These are phyloP conservation scores for Strobilomyces echinocephalus DNA, from an alignment of 768 basidiomycete species.

Conservation along the genomic window DNA sequence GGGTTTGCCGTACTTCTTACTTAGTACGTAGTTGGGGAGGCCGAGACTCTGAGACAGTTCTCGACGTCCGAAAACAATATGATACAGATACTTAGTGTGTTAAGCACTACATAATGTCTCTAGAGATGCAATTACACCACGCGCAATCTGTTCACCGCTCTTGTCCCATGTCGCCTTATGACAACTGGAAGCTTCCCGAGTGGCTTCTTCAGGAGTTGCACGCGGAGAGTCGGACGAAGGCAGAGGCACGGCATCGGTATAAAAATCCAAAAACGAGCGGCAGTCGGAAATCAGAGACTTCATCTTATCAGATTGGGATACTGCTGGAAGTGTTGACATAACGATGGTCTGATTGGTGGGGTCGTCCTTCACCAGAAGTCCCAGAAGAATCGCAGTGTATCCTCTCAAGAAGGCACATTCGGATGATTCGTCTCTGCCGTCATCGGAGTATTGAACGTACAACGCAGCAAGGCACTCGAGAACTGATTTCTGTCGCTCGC, in stretches of 20 bases:
- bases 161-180: slow-evolving; percentile 19
- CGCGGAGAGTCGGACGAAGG: slow-evolving; percentile 15
- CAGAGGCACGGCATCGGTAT: slow-evolving; percentile 31
- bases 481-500: slow-evolving; percentile 40
- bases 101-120: slow-evolving; percentile 25
- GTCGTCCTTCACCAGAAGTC: slow-evolving; percentile 38
- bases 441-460: slow-evolving; percentile 38
- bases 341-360: slow-evolving; percentile 31
- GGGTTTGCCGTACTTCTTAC: too few relatives aligned
- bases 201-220: slow-evolving; percentile 4
- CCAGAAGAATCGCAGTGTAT: slow-evolving; percentile 73
- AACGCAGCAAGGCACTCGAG: slow-evolving; percentile 49
- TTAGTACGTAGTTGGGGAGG: too few relatives aligned
- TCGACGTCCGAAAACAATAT: too few relatives aligned
- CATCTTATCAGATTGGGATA: slow-evolving; percentile 16
- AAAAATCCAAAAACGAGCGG: slow-evolving; percentile 39
- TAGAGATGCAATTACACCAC: slow-evolving; percentile 51
- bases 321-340: slow-evolving; percentile 34
- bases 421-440: slow-evolving; percentile 17
- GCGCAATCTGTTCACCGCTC: slow-evolving; percentile 41
- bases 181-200: background rate
- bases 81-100: background rate
- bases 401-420: slow-evolving; percentile 59
- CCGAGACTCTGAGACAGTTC: too few relatives aligned
- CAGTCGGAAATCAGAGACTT: slow-evolving; percentile 33